Percentiles rank a stretch among this genome's conserved stretches.
These are phyloP conservation scores for Leucoagaricus sp. DNA, from an alignment of 1,284 basidiomycete species.

Conservation along the genomic window DNA sequence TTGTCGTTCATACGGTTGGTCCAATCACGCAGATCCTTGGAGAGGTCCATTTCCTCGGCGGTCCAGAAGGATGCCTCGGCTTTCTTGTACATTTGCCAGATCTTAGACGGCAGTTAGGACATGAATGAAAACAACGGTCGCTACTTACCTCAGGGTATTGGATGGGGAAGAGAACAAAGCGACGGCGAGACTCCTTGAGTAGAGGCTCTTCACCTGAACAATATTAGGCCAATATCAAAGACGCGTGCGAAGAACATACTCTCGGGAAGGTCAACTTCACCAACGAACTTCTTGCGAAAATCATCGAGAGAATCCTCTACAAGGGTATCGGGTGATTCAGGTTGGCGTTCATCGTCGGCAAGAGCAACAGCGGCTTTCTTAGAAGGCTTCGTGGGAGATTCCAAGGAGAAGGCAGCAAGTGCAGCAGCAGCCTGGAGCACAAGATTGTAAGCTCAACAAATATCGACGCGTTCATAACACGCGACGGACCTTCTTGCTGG, in stretches of 20 bases:
- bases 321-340: slow-evolving; percentile 40
- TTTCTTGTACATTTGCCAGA: slow-evolving; percentile 98
- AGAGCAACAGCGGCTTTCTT: slow-evolving; percentile 25
- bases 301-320: slow-evolving; percentile 23
- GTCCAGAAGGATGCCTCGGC: slow-evolving; percentile 96
- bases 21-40: slow-evolving; percentile 93
- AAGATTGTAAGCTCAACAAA: slow-evolving; percentile 14
- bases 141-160: slow-evolving; percentile 81
- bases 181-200: slow-evolving; percentile 76
- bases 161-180: slow-evolving; percentile 94
- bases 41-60: slow-evolving; percentile 97
- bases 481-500: slow-evolving; percentile 43
- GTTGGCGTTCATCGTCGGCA: slow-evolving; percentile 41
- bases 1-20: slow-evolving; percentile 90
- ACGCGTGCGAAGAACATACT: slow-evolving; percentile 41
- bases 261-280: slow-evolving; percentile 66
- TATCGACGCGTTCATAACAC: slow-evolving; percentile 4
- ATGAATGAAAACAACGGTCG: too few relatives aligned
- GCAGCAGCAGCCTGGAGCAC: slow-evolving; percentile 37
- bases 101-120: slow-evolving; percentile 48
- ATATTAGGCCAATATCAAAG: not conserved
- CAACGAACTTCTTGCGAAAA: slow-evolving; percentile 51
- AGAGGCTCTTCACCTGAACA: slow-evolving; percentile 75
- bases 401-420: slow-evolving; percentile 37
- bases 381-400: slow-evolving; percentile 36